Conservation (phyloP, 2,329 filamentous ascomycete species). For the Akanthomyces dipterigenus region DNA sequence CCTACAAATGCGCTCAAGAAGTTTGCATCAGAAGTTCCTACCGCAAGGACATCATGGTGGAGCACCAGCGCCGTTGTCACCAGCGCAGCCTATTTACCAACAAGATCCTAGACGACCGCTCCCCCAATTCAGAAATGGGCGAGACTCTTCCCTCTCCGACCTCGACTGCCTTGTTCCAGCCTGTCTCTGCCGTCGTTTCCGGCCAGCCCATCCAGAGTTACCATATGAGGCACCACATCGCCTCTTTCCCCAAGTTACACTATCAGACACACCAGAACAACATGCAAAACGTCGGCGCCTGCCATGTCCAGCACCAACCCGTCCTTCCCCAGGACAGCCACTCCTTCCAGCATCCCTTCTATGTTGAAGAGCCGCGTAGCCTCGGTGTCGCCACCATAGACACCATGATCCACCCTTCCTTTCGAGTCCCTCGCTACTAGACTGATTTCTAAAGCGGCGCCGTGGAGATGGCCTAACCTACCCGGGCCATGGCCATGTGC, state of each 20-base stretch:
- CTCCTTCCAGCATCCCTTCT: constrained; percentile 43
- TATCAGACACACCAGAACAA: constrained; percentile 40
- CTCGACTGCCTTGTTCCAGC: constrained; percentile 46
- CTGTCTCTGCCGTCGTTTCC: constrained; percentile 34
- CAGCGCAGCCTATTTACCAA: constrained; percentile 51
- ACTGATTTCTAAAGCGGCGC: constrained; percentile 32
- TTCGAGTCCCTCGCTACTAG: constrained; percentile 45
- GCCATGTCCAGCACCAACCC: constrained; percentile 28
- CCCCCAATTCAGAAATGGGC: constrained; percentile 50
- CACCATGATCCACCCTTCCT: constrained; percentile 43
- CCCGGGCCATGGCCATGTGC: constrained; percentile 40
- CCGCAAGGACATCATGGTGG: constrained; percentile 65
- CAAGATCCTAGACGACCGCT: constrained; percentile 46
- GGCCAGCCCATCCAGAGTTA: constrained; percentile 29
- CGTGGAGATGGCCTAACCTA: constrained; percentile 44
- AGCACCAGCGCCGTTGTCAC: constrained; percentile 57
- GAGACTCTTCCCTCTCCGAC: constrained; percentile 53
- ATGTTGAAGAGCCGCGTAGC: constrained; percentile 55
- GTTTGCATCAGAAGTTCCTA: constrained; percentile 64
- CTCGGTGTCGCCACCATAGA: constrained; percentile 57
- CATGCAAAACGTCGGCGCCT: constrained; percentile 34
- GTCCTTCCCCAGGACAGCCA: constrained; percentile 41
- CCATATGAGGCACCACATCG: constrained; percentile 42
- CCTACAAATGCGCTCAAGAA: constrained; percentile 55
- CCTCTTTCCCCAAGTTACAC: constrained; percentile 50